phyloP scores from a whole-genome alignment of 2,329 filamentous ascomycete species.

The Ceratocystis diversiconidia region DNA sequence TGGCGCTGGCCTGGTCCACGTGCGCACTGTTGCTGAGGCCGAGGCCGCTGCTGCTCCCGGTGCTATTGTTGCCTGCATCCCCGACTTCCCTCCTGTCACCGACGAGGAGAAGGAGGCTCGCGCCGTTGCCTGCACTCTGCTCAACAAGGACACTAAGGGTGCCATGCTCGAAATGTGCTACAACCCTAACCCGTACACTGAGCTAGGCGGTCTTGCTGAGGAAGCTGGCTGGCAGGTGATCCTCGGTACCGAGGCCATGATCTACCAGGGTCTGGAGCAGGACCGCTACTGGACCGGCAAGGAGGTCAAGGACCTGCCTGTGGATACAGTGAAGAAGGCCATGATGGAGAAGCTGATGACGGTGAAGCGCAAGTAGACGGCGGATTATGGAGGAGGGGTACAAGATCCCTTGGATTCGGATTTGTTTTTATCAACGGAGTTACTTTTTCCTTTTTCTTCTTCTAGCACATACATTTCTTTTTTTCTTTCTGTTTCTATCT shows the following conservation, averaged over 20 bases:
- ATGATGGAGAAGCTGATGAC: conserved; percentile 20
- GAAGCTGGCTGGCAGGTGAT: conserved; percentile 57
- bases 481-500: background rate
- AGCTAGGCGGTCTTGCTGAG: conserved; percentile 47
- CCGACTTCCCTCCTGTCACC: conserved; percentile 57
- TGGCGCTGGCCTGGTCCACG: conserved; percentile 45
- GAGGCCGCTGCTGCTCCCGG: conserved; percentile 42
- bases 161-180: conserved; percentile 74
- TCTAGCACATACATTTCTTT: background rate
- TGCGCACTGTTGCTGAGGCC: conserved; percentile 48
- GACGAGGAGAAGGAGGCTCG: conserved; percentile 47
- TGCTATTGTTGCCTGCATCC: conserved; percentile 59
- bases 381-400: background rate
- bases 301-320: conserved; percentile 42
- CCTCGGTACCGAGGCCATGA: conserved; percentile 60
- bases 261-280: conserved; percentile 64
- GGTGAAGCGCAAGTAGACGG: background rate
- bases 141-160: conserved; percentile 41
- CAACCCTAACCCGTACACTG: conserved; percentile 56
- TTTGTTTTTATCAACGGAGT: background rate
- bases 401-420: background rate
- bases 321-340: conserved; percentile 42
- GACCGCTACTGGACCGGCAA: conserved; percentile 51
- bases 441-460: background rate
- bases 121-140: conserved; percentile 36